phyloP scores from a whole-genome alignment of 306 rosid genomes.

The Fragaria iinumae region DNA sequence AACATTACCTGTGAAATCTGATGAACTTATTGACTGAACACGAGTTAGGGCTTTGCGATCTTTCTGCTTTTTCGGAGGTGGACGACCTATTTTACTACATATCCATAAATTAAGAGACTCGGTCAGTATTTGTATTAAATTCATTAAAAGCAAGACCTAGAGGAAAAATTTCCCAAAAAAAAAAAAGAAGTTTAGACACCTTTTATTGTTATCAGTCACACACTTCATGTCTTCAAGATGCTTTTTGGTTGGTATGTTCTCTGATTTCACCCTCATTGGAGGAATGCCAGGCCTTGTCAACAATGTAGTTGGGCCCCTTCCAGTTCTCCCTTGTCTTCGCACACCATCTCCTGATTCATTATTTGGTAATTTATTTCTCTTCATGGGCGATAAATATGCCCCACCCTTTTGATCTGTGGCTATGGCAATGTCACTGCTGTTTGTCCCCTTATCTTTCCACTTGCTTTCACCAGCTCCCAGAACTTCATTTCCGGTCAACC shows the following conservation, averaged over 20 bases:
- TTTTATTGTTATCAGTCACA: slow-evolving; percentile 59
- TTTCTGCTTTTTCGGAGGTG: slow-evolving; percentile 78
- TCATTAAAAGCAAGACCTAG: background rate
- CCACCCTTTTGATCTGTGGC: slow-evolving; percentile 46
- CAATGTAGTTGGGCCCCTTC: slow-evolving; percentile 48
- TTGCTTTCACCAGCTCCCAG: slow-evolving; percentile 70
- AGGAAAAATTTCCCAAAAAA: background rate
- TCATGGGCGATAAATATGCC: slow-evolving; percentile 40
- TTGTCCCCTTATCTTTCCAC: slow-evolving; percentile 54
- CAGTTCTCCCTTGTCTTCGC: slow-evolving; percentile 73
- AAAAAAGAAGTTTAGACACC: slow-evolving; percentile 35
- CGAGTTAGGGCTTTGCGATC: slow-evolving; percentile 67
- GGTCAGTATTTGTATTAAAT: background rate
- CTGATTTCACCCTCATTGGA: slow-evolving; percentile 53
- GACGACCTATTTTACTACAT: slow-evolving; percentile 77
- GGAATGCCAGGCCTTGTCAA: slow-evolving; percentile 53
- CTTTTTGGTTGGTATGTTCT: slow-evolving; percentile 45
- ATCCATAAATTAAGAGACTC: slow-evolving; percentile 26
- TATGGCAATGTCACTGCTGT: slow-evolving; percentile 38
- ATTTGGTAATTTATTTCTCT: slow-evolving; percentile 55
- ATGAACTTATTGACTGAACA: slow-evolving; percentile 51
- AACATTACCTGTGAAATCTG: slow-evolving; percentile 71
- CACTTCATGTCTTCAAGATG: slow-evolving; percentile 50
- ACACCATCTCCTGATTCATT: slow-evolving; percentile 66
- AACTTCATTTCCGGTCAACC: slow-evolving; percentile 76